Conservation (phyloP, 2,329 filamentous ascomycete genomes). For the Fusarium musae region DNA sequence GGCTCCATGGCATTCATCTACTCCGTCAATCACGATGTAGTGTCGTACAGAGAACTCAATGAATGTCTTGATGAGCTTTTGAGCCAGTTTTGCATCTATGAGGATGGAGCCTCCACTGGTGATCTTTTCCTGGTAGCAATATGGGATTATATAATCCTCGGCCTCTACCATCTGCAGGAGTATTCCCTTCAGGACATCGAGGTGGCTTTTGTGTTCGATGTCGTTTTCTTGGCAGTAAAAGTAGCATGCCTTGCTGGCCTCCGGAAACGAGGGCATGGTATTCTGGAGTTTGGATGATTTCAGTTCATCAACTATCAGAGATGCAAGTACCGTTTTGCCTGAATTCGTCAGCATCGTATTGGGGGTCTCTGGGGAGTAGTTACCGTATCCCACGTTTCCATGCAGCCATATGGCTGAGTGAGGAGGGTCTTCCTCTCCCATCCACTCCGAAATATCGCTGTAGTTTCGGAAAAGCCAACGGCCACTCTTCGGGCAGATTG, state of each 20-base stretch:
- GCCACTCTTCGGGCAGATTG: background rate
- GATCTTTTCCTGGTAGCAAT: background rate
- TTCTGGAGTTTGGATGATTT: background rate
- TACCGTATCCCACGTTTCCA: background rate
- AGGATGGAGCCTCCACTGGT: background rate
- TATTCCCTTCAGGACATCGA: background rate
- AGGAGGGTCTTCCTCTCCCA: background rate
- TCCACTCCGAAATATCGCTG: background rate
- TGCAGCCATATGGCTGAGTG: constrained; percentile 7
- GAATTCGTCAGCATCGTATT: rapidly evolving
- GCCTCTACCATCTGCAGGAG: background rate
- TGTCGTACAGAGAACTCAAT: background rate
- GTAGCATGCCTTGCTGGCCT: background rate
- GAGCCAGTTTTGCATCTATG: rapidly evolving
- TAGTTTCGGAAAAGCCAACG: constrained; percentile 12
- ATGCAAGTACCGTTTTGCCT: constrained; percentile 3
- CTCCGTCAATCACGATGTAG: constrained; percentile 3
- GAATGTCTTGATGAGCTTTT: constrained; percentile 1
- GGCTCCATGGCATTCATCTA: background rate
- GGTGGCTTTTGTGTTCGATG: background rate
- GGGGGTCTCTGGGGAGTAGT: rapidly evolving
- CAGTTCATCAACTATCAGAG: background rate
- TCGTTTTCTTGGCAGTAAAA: constrained; percentile 15
- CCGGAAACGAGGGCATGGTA: rapidly evolving
- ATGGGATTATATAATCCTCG: background rate